These are phyloP conservation scores for Ensete ventricosum DNA, from an alignment of 176 grass and related monocot species.

Conservation along the genomic window DNA sequence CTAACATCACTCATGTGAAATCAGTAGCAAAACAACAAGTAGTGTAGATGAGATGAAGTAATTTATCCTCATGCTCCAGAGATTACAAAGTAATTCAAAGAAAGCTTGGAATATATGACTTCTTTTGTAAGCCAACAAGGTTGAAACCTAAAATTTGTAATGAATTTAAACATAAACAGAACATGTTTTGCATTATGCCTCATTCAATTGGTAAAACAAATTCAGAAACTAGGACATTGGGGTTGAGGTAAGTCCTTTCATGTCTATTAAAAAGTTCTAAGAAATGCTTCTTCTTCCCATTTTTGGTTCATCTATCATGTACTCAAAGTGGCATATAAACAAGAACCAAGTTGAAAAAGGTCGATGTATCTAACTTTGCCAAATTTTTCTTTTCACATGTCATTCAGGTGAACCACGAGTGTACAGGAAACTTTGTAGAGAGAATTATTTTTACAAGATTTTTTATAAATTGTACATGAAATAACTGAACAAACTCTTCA, in stretches of 20 bases:
- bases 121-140: background rate
- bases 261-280: background rate
- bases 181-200: background rate
- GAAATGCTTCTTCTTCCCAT: background rate
- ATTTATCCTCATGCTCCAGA: too few relatives aligned
- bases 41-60: too few relatives aligned
- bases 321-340: background rate
- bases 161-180: background rate
- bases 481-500: constrained; percentile 17
- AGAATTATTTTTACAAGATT: background rate
- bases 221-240: too few relatives aligned
- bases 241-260: background rate
- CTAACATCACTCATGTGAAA: too few relatives aligned
- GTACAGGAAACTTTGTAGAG: background rate
- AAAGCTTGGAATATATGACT: background rate
- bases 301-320: background rate
- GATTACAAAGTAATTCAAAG: background rate
- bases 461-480: background rate
- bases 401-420: background rate
- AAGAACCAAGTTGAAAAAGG: background rate
- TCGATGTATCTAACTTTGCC: too few relatives aligned
- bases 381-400: too few relatives aligned
- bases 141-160: background rate
- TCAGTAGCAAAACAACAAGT: too few relatives aligned
- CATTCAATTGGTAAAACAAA: background rate